Evolutionary conservation across 2,329 filamentous ascomycete species (phyloP).

Genomic region (Pseudogymnoascus sp.): DNA sequence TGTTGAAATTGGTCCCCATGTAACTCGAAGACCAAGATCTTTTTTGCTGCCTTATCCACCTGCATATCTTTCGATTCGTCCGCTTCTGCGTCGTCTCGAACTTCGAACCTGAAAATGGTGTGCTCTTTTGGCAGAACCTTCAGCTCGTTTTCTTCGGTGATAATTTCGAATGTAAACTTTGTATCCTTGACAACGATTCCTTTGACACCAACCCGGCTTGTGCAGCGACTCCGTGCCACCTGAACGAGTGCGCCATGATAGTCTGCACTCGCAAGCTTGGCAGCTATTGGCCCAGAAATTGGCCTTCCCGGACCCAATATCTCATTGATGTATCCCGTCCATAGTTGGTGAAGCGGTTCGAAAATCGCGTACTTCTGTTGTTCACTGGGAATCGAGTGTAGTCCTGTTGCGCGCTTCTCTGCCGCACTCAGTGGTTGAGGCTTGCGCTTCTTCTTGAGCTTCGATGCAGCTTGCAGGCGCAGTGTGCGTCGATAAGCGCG

Average conservation of each 20-base stretch:
- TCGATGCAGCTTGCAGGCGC: constrained; percentile 32
- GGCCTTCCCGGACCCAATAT: constrained; percentile 51
- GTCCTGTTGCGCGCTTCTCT: constrained; percentile 63
- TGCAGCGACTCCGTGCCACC: constrained; percentile 75
- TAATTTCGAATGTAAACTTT: constrained; percentile 76
- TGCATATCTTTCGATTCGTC: constrained; percentile 20
- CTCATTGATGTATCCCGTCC: constrained; percentile 79
- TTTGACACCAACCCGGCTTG: constrained; percentile 70
- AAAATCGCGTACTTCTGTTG: constrained; percentile 70
- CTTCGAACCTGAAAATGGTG: constrained; percentile 71
- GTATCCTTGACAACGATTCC: constrained; percentile 88
- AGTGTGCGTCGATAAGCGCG: constrained; percentile 42
- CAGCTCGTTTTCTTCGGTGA: constrained; percentile 62
- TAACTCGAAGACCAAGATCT: constrained; percentile 69
- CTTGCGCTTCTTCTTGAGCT: constrained; percentile 37
- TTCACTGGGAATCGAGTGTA: constrained; percentile 66
- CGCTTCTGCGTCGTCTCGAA: constrained; percentile 33
- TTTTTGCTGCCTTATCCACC: constrained; percentile 22
- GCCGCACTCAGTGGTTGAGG: constrained; percentile 70
- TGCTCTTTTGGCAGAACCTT: constrained; percentile 87
- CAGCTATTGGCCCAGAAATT: constrained; percentile 43
- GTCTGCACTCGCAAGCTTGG: constrained; percentile 77
- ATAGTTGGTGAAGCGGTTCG: constrained; percentile 67
- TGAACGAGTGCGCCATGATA: constrained; percentile 81
- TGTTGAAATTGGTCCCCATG: constrained; percentile 82